These are phyloP conservation scores for Cladosporium sp. DNA, from an alignment of 2,329 filamentous ascomycete genomes.

Conservation along the genomic window DNA sequence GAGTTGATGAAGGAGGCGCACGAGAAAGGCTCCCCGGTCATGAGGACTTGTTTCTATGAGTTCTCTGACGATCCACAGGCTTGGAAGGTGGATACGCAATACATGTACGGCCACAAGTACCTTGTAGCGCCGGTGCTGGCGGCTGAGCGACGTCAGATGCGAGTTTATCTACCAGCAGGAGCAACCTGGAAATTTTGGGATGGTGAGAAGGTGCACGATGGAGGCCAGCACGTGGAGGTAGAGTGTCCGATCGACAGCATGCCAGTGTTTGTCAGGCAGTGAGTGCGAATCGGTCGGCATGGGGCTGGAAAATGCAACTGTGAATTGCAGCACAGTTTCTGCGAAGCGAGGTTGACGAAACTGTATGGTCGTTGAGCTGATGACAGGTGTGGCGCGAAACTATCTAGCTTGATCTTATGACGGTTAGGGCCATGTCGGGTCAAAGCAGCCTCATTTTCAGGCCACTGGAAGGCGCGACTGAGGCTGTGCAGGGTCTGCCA, in stretches of 20 bases:
- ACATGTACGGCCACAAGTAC: slow-evolving; percentile 64
- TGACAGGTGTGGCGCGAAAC: neutral
- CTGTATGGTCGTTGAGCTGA: neutral
- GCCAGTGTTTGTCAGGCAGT: slow-evolving; percentile 24
- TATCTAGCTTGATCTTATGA: neutral
- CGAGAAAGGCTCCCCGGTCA: slow-evolving; percentile 60
- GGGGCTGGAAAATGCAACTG: no score
- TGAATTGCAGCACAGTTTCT: no score
- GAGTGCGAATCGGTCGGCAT: neutral
- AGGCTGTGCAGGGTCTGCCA: neutral
- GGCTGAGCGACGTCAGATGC: slow-evolving; percentile 46
- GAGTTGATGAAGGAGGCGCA: slow-evolving; percentile 61
- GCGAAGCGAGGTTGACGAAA: neutral
- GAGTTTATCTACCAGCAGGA: slow-evolving; percentile 56
- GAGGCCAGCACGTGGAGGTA: slow-evolving; percentile 23
- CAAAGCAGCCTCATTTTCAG: neutral
- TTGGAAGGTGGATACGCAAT: slow-evolving; percentile 62
- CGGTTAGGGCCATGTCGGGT: neutral
- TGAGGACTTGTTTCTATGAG: slow-evolving; percentile 64
- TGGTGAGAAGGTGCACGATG: slow-evolving; percentile 26
- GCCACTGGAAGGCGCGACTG: neutral
- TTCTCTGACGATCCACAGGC: slow-evolving; percentile 56
- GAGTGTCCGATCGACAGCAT: slow-evolving; percentile 26
- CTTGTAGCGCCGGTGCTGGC: slow-evolving; percentile 58
- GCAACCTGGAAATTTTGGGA: slow-evolving; percentile 48